Conservation (phyloP, 2,329 filamentous ascomycete species). For the Spiromastix sp. region DNA sequence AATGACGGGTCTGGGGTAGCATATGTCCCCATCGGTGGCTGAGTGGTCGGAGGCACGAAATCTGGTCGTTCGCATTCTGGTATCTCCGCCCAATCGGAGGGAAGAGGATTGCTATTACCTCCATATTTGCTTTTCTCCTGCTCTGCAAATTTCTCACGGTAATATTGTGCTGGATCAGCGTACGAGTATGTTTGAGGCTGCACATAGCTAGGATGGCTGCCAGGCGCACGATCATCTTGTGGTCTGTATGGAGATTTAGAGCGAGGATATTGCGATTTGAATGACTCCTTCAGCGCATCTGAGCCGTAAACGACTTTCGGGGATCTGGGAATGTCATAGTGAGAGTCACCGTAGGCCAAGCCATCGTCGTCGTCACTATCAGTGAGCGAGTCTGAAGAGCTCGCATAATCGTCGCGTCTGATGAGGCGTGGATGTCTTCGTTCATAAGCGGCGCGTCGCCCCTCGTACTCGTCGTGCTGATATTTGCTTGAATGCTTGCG, state of each 20-base stretch:
- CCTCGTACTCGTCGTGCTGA: slow-evolving; percentile 6
- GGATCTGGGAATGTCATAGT: slow-evolving; percentile 6
- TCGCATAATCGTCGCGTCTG: no score
- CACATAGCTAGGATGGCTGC: slow-evolving; percentile 25
- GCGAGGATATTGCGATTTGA: slow-evolving; percentile 9
- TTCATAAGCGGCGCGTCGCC: no score
- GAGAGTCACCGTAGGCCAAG: slow-evolving; percentile 27
- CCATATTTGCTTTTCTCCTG: slow-evolving; percentile 10
- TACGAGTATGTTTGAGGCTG: slow-evolving; percentile 22
- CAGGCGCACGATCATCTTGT: neutral
- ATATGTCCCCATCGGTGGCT: slow-evolving; percentile 3
- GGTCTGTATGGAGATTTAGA: slow-evolving; percentile 2
- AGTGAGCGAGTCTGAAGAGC: slow-evolving; percentile 10
- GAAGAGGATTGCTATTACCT: slow-evolving; percentile 9
- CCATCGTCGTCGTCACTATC: slow-evolving; percentile 18
- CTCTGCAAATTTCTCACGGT: slow-evolving; percentile 12
- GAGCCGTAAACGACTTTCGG: slow-evolving; percentile 6
- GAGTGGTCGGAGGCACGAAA: slow-evolving; percentile 27
- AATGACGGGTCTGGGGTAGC: slow-evolving; percentile 2
- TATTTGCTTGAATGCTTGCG: slow-evolving; percentile 7
- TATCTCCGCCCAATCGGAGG: slow-evolving; percentile 27
- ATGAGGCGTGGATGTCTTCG: no score
- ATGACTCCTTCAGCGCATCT: slow-evolving; percentile 6
- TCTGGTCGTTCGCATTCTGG: slow-evolving; percentile 32
- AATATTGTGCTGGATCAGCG: slow-evolving; percentile 18